Conservation (phyloP, 495 filamentous ascomycete genomes). For the Clohesyomyces aquaticus region DNA sequence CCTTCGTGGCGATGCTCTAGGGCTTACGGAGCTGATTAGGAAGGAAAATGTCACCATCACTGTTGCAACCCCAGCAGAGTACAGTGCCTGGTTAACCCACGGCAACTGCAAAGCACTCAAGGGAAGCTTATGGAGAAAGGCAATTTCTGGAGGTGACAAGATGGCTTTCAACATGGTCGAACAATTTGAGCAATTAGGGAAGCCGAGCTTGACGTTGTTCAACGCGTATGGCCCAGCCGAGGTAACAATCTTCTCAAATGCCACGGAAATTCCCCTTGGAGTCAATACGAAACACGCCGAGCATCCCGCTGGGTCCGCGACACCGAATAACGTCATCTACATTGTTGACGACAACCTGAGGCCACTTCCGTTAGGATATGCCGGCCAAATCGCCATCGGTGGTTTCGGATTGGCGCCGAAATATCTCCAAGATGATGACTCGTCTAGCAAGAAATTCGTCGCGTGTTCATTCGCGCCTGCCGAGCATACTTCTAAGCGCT, state of each 20-base stretch:
- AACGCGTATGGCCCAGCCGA: neutral
- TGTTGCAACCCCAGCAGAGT: neutral
- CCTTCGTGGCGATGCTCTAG: neutral
- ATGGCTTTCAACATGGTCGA: neutral
- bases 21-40: neutral
- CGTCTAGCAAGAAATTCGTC: conserved; percentile 33
- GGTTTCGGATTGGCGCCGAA: conserved; percentile 50
- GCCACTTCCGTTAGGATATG: conserved; percentile 47
- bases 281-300: neutral
- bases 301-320: neutral
- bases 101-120: neutral
- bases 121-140: neutral
- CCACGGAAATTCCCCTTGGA: neutral
- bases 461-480: conserved; percentile 1
- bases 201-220: neutral
- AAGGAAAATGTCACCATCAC: neutral
- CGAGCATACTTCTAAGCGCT: neutral
- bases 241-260: neutral
- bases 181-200: neutral
- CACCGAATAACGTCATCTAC: conserved; percentile 44
- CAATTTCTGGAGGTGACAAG: neutral
- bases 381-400: conserved; percentile 53
- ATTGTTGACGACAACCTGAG: conserved; percentile 50
- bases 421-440: conserved; percentile 47
- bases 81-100: neutral